A percentile compares a stretch with the other conserved stretches of the same genome.
phyloP scores from a whole-genome alignment of 2,329 filamentous ascomycete genomes.

The Eurotiales sp. region DNA sequence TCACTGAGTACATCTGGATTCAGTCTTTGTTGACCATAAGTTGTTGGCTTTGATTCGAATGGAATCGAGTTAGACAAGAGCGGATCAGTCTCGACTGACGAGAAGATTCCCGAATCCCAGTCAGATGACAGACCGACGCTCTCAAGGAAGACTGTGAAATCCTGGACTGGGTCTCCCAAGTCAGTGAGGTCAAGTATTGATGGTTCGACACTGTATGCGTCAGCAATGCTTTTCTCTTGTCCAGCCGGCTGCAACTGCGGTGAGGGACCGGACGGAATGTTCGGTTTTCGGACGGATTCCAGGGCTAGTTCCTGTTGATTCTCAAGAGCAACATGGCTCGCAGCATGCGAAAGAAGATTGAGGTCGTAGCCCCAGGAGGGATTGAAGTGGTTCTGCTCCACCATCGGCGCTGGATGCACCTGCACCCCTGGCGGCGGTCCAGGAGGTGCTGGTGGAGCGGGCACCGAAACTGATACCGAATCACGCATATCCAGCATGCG shows the following conservation, averaged over 20 bases:
- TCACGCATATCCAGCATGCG: constrained; percentile 46
- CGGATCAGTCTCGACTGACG: constrained; percentile 36
- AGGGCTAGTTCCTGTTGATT: constrained; percentile 39
- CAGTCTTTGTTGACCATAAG: constrained; percentile 27
- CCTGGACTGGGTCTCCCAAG: constrained; percentile 47
- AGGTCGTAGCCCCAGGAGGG: constrained; percentile 50
- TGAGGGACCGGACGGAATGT: constrained; percentile 29
- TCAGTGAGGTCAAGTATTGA: constrained; percentile 45
- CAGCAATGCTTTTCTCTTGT: constrained; percentile 37
- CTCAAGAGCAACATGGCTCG: constrained; percentile 47
- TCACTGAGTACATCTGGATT: constrained; percentile 39
- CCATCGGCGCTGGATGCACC: constrained; percentile 35
- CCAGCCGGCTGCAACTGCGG: constrained; percentile 32
- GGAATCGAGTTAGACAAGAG: constrained; percentile 35
- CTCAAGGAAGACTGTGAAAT: constrained; percentile 47
- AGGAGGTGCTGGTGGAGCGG: constrained; percentile 22
- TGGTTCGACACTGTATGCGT: constrained; percentile 42
- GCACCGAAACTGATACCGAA: constrained; percentile 40
- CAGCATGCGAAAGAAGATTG: constrained; percentile 47
- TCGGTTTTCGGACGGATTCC: constrained; percentile 34
- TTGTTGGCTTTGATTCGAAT: constrained; percentile 33
- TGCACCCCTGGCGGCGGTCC: constrained; percentile 34
- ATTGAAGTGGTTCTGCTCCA: constrained; percentile 46
- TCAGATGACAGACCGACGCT: constrained; percentile 49
- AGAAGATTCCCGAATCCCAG: constrained; percentile 48